Conservation (phyloP, 371 early-diverging fungal genomes). For the Syncephalastrum contaminatum region DNA sequence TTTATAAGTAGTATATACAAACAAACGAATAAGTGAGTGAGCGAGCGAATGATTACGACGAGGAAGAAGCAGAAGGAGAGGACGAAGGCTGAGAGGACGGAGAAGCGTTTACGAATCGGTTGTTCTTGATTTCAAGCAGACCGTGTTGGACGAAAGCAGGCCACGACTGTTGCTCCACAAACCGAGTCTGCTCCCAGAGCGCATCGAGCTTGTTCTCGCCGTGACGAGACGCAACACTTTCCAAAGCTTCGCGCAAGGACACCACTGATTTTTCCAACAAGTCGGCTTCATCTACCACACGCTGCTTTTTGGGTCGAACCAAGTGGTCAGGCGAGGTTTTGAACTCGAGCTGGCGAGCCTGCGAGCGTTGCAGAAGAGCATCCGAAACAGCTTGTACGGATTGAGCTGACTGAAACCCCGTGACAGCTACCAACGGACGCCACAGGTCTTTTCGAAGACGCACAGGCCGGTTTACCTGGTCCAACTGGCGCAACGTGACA, state of each 20-base stretch:
- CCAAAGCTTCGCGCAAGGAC: conserved; percentile 44
- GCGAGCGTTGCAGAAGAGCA: conserved; percentile 54
- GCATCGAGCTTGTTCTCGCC: conserved; percentile 30
- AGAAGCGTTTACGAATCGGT: conserved; percentile 29
- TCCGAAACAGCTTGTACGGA: conserved; percentile 59
- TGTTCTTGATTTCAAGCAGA: conserved; percentile 40
- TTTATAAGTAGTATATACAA: too few relatives aligned
- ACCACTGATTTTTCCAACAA: conserved; percentile 36
- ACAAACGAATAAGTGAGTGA: too few relatives aligned
- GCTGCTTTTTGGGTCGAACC: conserved; percentile 44
- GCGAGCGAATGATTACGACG: too few relatives aligned
- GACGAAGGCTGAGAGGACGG: too few relatives aligned
- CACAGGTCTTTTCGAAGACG: conserved; percentile 60
- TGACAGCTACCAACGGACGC: conserved; percentile 59
- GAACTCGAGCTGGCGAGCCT: conserved; percentile 37
- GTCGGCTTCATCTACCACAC: conserved; percentile 40
- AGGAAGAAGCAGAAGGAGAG: too few relatives aligned
- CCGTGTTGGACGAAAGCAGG: conserved; percentile 48
- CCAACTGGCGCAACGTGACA: conserved; percentile 39
- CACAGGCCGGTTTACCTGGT: conserved; percentile 36
- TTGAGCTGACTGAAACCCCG: conserved; percentile 47
- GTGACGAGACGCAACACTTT: conserved; percentile 21
- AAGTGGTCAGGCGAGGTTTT: conserved; percentile 36
- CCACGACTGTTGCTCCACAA: conserved; percentile 44
- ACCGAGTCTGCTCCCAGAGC: conserved; percentile 49